phyloP scores from a whole-genome alignment of 2,329 filamentous ascomycete species.

The Calonectria montana region DNA sequence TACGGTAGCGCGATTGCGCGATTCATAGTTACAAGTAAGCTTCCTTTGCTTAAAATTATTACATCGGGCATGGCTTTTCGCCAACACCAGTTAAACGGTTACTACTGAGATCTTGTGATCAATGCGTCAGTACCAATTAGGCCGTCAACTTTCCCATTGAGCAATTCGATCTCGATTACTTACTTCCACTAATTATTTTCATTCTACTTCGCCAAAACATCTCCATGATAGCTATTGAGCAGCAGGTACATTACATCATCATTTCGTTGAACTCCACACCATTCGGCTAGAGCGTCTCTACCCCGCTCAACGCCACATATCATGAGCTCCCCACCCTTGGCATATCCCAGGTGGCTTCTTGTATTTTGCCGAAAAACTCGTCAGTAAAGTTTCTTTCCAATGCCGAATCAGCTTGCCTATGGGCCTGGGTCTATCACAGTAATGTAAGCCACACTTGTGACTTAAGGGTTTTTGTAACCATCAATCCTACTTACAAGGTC shows the following conservation, averaged over 20 bases:
- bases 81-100: background rate
- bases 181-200: background rate
- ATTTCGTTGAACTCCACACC: background rate
- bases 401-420: background rate
- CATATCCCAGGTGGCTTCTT: background rate
- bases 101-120: background rate
- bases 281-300: background rate
- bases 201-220: background rate
- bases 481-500: background rate
- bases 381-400: background rate
- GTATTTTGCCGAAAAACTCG: background rate
- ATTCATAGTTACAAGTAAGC: background rate
- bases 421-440: background rate
- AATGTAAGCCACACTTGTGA: background rate
- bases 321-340: background rate
- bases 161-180: too few species aligned
- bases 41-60: too few species aligned
- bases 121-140: too few species aligned
- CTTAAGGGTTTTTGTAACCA: background rate
- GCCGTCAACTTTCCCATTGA: too few species aligned
- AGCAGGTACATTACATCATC: background rate
- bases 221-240: background rate
- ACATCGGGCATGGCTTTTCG: background rate
- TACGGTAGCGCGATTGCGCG: background rate
- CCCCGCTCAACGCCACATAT: background rate